phyloP scores from a whole-genome alignment of 139 green algal species.

The Picochlorum sp. region DNA sequence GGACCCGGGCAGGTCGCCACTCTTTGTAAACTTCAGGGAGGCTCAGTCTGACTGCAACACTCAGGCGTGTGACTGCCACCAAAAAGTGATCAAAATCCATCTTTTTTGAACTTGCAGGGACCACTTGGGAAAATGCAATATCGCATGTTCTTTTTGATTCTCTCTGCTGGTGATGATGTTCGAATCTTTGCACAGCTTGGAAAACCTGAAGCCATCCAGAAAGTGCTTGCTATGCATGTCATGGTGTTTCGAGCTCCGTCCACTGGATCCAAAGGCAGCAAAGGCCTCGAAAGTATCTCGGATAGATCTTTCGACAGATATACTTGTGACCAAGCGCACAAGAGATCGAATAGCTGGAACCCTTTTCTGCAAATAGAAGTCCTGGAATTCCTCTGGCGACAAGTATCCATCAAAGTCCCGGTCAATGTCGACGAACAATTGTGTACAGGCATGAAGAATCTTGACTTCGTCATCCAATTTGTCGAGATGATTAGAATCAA shows the following conservation, averaged over 20 bases:
- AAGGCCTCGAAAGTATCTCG: constrained; percentile 1
- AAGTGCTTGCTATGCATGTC: neutral
- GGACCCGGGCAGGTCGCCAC: constrained; percentile 1
- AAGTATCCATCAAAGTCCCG: constrained; percentile 4
- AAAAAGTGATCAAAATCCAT: constrained; percentile 12
- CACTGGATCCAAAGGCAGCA: neutral
- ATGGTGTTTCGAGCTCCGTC: neutral
- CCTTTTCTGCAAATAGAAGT: neutral
- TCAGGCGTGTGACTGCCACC: neutral
- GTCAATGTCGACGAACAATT: constrained; percentile 9
- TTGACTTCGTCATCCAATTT: neutral
- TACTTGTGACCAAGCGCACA: neutral
- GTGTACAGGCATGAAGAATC: neutral
- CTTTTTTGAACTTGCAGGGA: neutral
- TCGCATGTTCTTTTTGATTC: neutral
- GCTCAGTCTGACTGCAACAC: neutral
- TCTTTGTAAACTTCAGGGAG: neutral
- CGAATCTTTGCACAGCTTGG: constrained; percentile 13
- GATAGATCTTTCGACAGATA: neutral
- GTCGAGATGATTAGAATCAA: neutral
- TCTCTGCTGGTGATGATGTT: neutral
- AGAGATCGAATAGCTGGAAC: neutral
- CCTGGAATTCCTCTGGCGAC: constrained; percentile 1
- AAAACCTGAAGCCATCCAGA: constrained; percentile 3
- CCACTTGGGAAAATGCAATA: neutral